phyloP scores from a whole-genome alignment of 75 land plant species.

The Selaginella tamariscina region DNA sequence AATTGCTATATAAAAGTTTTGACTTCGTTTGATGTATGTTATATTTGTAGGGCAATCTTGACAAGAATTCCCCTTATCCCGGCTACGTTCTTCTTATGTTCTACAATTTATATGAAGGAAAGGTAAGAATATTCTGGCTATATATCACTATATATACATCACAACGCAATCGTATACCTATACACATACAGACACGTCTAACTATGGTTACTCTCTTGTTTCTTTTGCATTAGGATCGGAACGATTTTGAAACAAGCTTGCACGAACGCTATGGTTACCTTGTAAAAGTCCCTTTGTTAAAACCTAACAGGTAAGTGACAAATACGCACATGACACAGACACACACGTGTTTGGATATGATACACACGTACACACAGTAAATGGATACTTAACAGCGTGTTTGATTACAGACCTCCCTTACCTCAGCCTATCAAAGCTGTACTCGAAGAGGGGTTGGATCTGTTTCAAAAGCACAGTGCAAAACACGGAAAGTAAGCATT shows the following conservation, averaged over 20 bases:
- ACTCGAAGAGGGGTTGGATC: slow-evolving; percentile 63
- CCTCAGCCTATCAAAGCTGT: slow-evolving; percentile 42
- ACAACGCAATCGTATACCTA: neutral
- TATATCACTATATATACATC: neutral
- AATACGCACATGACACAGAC: neutral
- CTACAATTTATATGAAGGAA: slow-evolving; percentile 89
- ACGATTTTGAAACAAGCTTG: slow-evolving; percentile 64
- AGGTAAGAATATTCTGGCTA: slow-evolving; percentile 31
- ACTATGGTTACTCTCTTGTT: neutral
- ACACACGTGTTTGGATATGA: too few relatives aligned
- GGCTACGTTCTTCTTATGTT: slow-evolving; percentile 94
- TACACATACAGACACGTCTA: neutral
- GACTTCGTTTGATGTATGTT: neutral
- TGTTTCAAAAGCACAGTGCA: slow-evolving; percentile 48
- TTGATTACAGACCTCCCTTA: slow-evolving; percentile 50
- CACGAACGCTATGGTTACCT: slow-evolving; percentile 60
- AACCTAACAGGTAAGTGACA: slow-evolving; percentile 50
- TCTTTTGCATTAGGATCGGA: slow-evolving; percentile 46
- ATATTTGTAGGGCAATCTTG: slow-evolving; percentile 67
- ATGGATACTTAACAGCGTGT: too few relatives aligned
- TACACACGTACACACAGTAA: too few relatives aligned
- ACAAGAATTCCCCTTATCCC: slow-evolving; percentile 79
- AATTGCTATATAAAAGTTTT: too few relatives aligned
- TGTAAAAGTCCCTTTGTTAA: slow-evolving; percentile 74
- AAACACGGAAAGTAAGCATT: slow-evolving; percentile 65